Evolutionary conservation across 225 moss, liverwort and hornwort species (phyloP), one percentile per base, ranked within the genome.

Genomic region (Asterella californica): DNA sequence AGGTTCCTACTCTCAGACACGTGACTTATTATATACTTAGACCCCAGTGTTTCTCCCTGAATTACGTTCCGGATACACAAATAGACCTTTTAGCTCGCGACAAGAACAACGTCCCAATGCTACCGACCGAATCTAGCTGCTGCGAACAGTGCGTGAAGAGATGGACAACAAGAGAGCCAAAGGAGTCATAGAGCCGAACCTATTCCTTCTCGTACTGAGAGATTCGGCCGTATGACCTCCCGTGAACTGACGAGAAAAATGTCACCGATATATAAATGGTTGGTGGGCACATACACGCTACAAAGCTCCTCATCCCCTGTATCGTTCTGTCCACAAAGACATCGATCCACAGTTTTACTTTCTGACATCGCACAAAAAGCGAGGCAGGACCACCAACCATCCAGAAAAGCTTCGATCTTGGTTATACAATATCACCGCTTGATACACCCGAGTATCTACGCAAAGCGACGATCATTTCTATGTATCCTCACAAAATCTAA

Each of bases 161-260:
- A 71, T 22, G 21, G 46, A 45, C 24, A 74, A 74, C 18, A 52
- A 21, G 15, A 29, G 25, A 74, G n/a, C n/a, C n/a, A 11, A 19
- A 53, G 24, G 54, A 32, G n/a, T 54, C 0, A 10, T 52, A 46
- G 64, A 60, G 79, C 21, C 87, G 54, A 89, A 99, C 97, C 97
- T 53, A 99, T 99, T 70, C 99, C 99, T 87, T 99, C 99, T 75
- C 99, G 93, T 49, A 99, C 99, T 76, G 99, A 99, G 76, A 99
- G 87, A 82, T 95, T 99, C 10, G 99, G 99, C 72, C 99, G 89
- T 78, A 99, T 95, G 72, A 99, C 90, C 63, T 99, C 99, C 87
- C 88, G 86, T 19, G 99, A 89, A 81, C 89, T 90, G 53, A 99
- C 93, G 76, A 99, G 92, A 84, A 95, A 95, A 76, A 99, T 99